These are phyloP conservation scores for Bifiguratus adelaidae DNA, from an alignment of 192 early-diverging fungal species.

Conservation along the genomic window DNA sequence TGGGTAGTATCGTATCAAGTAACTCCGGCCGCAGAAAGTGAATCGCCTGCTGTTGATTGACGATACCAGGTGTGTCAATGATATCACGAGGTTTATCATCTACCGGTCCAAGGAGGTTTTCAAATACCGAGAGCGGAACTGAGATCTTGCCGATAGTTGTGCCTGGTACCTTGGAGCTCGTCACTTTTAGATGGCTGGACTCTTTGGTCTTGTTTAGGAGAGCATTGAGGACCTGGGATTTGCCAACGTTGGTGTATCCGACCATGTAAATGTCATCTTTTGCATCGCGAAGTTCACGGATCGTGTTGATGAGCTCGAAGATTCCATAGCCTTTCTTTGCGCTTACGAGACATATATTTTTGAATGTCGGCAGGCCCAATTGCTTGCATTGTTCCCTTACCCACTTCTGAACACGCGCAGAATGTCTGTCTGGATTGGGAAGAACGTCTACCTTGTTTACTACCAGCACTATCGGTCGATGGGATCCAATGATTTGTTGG, in stretches of 20 bases:
- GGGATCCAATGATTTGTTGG: conserved; percentile 33
- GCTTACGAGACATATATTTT: conserved; percentile 39
- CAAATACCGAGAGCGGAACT: conserved; percentile 44
- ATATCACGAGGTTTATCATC: conserved; percentile 23
- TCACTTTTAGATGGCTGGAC: conserved; percentile 30
- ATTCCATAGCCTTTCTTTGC: conserved; percentile 47
- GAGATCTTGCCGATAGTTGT: conserved; percentile 58
- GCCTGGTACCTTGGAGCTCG: conserved; percentile 53
- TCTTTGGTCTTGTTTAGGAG: conserved; percentile 33
- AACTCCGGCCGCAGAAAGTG: conserved; percentile 35
- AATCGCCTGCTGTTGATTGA: conserved; percentile 38
- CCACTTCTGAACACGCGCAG: conserved; percentile 42
- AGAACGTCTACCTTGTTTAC: conserved; percentile 67
- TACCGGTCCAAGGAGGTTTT: conserved; percentile 24
- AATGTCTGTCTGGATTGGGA: conserved; percentile 40
- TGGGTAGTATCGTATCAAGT: conserved; percentile 30
- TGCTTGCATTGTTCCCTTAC: conserved; percentile 30
- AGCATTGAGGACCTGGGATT: conserved; percentile 61
- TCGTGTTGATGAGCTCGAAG: conserved; percentile 29
- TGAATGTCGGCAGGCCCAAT: conserved; percentile 13
- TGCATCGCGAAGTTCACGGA: conserved; percentile 21
- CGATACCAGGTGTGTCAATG: conserved; percentile 55
- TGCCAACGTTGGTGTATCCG: conserved; percentile 68
- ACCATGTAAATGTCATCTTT: conserved; percentile 56
- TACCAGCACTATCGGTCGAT: conserved; percentile 42